phyloP scores from a whole-genome alignment of 257 asterid genomes.

The Petrea volubilis region DNA sequence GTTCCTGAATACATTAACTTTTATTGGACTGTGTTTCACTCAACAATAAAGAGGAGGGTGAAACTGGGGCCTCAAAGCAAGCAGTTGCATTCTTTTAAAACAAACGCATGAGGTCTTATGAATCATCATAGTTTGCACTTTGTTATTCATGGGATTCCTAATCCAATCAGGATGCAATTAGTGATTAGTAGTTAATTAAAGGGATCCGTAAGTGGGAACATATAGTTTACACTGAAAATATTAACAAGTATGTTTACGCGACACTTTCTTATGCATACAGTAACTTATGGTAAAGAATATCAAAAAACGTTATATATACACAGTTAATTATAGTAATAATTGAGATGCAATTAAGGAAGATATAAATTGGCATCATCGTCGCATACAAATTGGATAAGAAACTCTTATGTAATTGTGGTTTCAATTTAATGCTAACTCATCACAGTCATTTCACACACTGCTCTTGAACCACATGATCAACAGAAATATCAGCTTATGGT shows the following conservation, averaged over 20 bases:
- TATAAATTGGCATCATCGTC: not conserved
- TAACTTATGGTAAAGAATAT: not conserved
- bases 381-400: not conserved
- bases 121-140: conserved; percentile 62
- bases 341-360: not conserved
- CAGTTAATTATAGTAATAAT: not conserved
- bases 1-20: conserved; percentile 48
- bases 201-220: not conserved
- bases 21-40: conserved; percentile 47
- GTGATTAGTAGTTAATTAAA: not conserved
- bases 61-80: conserved; percentile 71
- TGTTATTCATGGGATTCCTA: conserved; percentile 67
- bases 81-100: conserved; percentile 78
- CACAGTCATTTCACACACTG: not conserved
- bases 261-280: not conserved
- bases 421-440: not conserved
- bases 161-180: conserved; percentile 75
- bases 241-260: not conserved
- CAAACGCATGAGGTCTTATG: conserved; percentile 75
- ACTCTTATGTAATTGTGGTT: not conserved
- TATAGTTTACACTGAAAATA: not conserved
- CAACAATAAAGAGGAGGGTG: no score
- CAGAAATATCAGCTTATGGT: not conserved
- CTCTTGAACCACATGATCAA: not conserved
- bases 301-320: not conserved